Evolutionary conservation across 306 rosid species (phyloP).

Genomic region (Quercus alba): DNA sequence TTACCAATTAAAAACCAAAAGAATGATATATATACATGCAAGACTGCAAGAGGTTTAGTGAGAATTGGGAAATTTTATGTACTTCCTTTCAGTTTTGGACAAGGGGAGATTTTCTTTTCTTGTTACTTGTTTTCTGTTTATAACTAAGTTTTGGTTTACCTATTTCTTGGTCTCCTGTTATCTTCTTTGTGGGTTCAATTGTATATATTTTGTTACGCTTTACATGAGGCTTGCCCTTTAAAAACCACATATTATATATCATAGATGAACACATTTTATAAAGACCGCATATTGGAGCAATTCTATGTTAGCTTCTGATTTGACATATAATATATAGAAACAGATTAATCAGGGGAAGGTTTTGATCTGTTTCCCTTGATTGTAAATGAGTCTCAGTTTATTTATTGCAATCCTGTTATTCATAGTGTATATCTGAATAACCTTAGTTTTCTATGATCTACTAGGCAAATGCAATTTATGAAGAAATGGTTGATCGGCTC

Average conservation of each 20-base stretch:
- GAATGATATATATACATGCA: neutral
- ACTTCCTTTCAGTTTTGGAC: neutral
- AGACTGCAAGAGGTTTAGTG: neutral
- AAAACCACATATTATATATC: no score
- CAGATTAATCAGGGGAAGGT: neutral
- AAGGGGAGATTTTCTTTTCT: neutral
- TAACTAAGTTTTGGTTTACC: neutral
- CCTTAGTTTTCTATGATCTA: slow-evolving; percentile 12
- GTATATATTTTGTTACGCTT: neutral
- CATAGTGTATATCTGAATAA: neutral
- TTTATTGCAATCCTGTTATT: neutral
- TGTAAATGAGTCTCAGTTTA: neutral
- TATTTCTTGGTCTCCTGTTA: neutral
- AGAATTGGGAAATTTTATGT: neutral
- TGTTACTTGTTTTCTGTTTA: neutral
- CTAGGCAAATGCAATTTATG: slow-evolving; percentile 89
- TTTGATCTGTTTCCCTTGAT: neutral
- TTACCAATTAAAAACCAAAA: no score
- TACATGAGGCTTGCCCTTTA: no score
- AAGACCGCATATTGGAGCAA: neutral
- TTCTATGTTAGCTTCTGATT: neutral
- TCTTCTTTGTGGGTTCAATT: neutral
- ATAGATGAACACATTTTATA: no score
- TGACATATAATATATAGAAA: neutral
- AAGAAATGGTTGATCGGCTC: slow-evolving; percentile 71